Base-by-base conservation (phyloP, 768 basidiomycete species). In the Pleurotus ostreatus region DNA sequence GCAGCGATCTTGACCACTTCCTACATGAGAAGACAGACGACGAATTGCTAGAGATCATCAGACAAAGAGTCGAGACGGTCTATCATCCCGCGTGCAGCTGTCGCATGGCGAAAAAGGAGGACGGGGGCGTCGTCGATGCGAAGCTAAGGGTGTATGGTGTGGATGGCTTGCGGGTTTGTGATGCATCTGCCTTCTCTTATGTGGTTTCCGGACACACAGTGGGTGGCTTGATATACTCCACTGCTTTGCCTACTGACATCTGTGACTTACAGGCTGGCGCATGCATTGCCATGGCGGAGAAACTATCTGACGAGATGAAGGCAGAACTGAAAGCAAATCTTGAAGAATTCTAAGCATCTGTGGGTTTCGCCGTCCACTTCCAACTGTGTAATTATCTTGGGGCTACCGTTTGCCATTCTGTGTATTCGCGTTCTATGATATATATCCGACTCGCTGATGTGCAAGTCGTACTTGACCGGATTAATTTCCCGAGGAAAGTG, bases 71-170 rank as follows among this genome's bases (percentile, higher is more conserved):
- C 4, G 75, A 78, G 59, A 80, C 78, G 1, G 60, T 78, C 30
- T 79, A 78, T 55, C 78, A 80, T 60, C 77, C 78, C 0, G 57
- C 72, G 9, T 68, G 73, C 55, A 77, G 76, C 8, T 78, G 77
- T 54, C 69, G 76, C 20, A 80, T 78, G 76, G 76, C 76, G 11
- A 72, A 74, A 15, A 60, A 62, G 8, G 66, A 66, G 16, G 67
- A 73, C 23, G 65, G 69, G 4, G 77, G 78, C 5, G 77, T 78
- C n/a, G 77, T 80, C 5, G 74, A 78, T 59, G 67, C 71, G 4
- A 66, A 70, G 41, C 63, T 78, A 39, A 68, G 73, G 1, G 78
- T 80, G 9, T 75, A 78, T 60, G 78, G 76, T 1, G 64, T 80
- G 34, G 62, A 69, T 20, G 74, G 73, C 2, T 59, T 78, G 60